A percentile compares a stretch with the other conserved stretches of the same genome.
phyloP scores from a whole-genome alignment of 1,284 basidiomycete genomes.

The Pascua guehoae region DNA sequence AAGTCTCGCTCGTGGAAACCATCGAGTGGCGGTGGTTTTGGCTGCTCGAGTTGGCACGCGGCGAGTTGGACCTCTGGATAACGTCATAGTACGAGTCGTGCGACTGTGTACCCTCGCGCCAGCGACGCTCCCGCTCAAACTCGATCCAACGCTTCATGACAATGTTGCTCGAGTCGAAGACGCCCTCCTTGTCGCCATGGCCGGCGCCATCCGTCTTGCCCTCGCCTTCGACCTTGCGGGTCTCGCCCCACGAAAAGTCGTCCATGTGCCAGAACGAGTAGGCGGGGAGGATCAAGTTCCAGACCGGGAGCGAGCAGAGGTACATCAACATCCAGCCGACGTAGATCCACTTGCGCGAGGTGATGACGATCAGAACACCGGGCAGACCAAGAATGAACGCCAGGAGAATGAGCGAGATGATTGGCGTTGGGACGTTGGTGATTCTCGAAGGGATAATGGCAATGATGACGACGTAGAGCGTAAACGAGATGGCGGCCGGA shows the following conservation, averaged over 20 bases:
- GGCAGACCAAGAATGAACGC: conserved; percentile 93
- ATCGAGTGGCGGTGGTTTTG: conserved; percentile 63
- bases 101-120: conserved; percentile 79
- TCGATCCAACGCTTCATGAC: conserved; percentile 99
- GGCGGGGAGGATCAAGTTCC: conserved; percentile 91
- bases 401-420: conserved; percentile 90
- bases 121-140: conserved; percentile 92
- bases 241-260: conserved; percentile 99
- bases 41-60: conserved; percentile 41
- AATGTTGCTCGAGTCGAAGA: conserved; percentile 93
- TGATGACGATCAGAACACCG: conserved; percentile 88
- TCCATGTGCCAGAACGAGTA: conserved; percentile 99
- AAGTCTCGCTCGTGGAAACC: conserved; percentile 69
- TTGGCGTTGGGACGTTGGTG: conserved; percentile 60
- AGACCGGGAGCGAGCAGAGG: conserved; percentile 84
- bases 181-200: conserved; percentile 88
- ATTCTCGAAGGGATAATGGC: conserved; percentile 72
- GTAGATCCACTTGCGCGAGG: conserved; percentile 88
- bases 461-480: conserved; percentile 82
- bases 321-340: conserved; percentile 97
- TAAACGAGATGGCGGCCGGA: conserved; percentile 96
- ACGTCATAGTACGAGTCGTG: conserved; percentile 63
- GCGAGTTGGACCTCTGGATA: conserved; percentile 41
- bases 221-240: conserved; percentile 77
- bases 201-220: conserved; percentile 56